These are phyloP conservation scores for Ogataea naganishii DNA, from an alignment of 805 yeast genomes.

Conservation along the genomic window DNA sequence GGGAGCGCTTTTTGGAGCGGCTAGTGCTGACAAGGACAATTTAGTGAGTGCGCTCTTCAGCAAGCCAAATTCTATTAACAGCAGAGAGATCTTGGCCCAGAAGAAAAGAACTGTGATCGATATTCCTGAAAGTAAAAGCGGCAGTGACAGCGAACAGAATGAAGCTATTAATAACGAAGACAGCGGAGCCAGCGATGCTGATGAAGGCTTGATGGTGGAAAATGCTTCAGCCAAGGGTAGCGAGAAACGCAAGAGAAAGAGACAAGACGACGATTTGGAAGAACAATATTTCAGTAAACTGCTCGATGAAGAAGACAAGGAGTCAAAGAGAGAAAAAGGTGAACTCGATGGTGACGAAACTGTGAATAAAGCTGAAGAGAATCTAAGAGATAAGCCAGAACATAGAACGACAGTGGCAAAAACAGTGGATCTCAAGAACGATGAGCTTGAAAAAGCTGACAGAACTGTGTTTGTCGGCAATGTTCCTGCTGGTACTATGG, in stretches of 20 bases:
- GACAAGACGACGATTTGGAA: slow-evolving; percentile 40
- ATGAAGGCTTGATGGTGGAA: slow-evolving; percentile 19
- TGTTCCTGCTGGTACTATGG: slow-evolving; percentile 55
- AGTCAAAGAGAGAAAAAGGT: slow-evolving; percentile 16
- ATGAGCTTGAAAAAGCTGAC: slow-evolving; percentile 76
- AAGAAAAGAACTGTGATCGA: slow-evolving; percentile 12
- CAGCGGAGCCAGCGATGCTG: slow-evolving; percentile 5
- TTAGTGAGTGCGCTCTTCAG: slow-evolving; percentile 26
- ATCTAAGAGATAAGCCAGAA: slow-evolving; percentile 2
- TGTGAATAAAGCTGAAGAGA: slow-evolving; percentile 6
- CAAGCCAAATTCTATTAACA: slow-evolving; percentile 36
- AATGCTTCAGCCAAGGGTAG: slow-evolving; percentile 8
- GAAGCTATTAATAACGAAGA: neutral
- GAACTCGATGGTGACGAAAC: slow-evolving; percentile 10
- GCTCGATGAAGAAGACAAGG: slow-evolving; percentile 26
- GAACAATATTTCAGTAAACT: slow-evolving; percentile 43
- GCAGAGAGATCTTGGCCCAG: slow-evolving; percentile 19
- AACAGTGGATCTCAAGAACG: slow-evolving; percentile 50
- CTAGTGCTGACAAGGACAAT: too few species aligned
- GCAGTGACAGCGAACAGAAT: neutral
- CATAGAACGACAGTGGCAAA: slow-evolving; percentile 29
- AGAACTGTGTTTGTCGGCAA: slow-evolving; percentile 87
- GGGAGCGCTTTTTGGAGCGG: too few species aligned
- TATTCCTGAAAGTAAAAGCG: slow-evolving; percentile 1
- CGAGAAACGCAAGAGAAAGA: slow-evolving; percentile 10